Conservation (phyloP, 1,284 basidiomycete genomes). For the Cutaneotrichosporon arboriforme region DNA sequence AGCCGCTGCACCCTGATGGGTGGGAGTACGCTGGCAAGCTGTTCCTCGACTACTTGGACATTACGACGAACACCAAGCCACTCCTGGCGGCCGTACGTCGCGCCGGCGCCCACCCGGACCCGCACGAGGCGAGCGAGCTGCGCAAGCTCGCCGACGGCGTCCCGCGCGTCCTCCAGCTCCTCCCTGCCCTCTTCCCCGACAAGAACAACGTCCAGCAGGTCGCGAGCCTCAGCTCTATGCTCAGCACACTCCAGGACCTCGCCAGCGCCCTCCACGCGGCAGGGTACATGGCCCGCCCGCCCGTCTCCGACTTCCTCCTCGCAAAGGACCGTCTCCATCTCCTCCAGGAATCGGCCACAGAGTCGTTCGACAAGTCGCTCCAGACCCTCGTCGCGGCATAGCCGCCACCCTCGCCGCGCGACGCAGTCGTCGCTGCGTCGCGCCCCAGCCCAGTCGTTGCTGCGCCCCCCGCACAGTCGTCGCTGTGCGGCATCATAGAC, state of each 20-base stretch:
- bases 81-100: constrained; percentile 29
- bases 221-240: constrained; percentile 38
- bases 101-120: constrained; percentile 22
- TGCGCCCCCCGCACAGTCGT: no score
- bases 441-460: no score
- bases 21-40: constrained; percentile 69
- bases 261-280: constrained; percentile 27
- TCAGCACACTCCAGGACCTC: constrained; percentile 32
- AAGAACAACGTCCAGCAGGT: constrained; percentile 33
- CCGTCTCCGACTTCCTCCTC: constrained; percentile 31
- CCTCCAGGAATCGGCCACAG: constrained; percentile 37
- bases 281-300: constrained; percentile 30
- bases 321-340: constrained; percentile 42
- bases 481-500: no score
- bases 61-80: constrained; percentile 26
- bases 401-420: no score
- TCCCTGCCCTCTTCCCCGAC: constrained; percentile 59
- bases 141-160: constrained; percentile 59
- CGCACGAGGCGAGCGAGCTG: constrained; percentile 51
- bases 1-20: constrained; percentile 58
- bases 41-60: constrained; percentile 39
- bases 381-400: constrained; percentile 1
- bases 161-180: constrained; percentile 61
- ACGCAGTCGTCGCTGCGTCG: no score
- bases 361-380: constrained; percentile 26